Evolutionary conservation across 2,329 filamentous ascomycete species (phyloP).

Genomic region (Periconia sp.): DNA sequence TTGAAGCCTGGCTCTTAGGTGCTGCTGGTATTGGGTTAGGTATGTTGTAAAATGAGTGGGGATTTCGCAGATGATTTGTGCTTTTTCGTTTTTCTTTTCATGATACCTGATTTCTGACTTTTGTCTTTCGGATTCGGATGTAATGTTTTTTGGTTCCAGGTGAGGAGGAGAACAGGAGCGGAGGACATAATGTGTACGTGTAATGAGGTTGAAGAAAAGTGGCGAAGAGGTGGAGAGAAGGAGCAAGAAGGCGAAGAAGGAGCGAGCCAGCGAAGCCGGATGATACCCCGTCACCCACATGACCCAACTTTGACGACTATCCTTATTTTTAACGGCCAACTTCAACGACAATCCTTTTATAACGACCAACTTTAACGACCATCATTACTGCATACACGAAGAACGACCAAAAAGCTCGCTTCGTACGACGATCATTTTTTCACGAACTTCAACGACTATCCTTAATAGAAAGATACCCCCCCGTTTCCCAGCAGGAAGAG

Average conservation of each 20-base stretch:
- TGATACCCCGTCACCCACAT: background rate
- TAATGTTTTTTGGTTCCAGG: background rate
- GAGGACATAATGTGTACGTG: too few species aligned
- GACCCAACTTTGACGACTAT: background rate
- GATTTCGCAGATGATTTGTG: background rate
- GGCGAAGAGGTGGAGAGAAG: too few species aligned
- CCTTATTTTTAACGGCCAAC: too few species aligned
- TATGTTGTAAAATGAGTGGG: constrained; percentile 15
- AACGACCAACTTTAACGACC: background rate
- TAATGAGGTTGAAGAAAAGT: too few species aligned
- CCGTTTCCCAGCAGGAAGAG: too few species aligned
- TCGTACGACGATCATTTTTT: too few species aligned
- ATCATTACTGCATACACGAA: background rate
- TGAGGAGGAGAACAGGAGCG: background rate
- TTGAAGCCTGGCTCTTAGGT: constrained; percentile 21
- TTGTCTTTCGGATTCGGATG: background rate
- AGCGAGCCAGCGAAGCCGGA: background rate
- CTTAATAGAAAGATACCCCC: too few species aligned
- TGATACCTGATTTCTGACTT: background rate
- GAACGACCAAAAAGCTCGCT: background rate
- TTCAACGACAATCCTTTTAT: background rate
- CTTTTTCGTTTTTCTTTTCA: background rate
- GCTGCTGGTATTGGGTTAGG: constrained; percentile 22
- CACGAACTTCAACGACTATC: too few species aligned
- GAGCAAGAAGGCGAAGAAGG: background rate